Evolutionary conservation across 2,329 filamentous ascomycete genomes (phyloP), one percentile per base, ranked within the genome.

Genomic region (Paraconiothyrium brasiliense): DNA sequence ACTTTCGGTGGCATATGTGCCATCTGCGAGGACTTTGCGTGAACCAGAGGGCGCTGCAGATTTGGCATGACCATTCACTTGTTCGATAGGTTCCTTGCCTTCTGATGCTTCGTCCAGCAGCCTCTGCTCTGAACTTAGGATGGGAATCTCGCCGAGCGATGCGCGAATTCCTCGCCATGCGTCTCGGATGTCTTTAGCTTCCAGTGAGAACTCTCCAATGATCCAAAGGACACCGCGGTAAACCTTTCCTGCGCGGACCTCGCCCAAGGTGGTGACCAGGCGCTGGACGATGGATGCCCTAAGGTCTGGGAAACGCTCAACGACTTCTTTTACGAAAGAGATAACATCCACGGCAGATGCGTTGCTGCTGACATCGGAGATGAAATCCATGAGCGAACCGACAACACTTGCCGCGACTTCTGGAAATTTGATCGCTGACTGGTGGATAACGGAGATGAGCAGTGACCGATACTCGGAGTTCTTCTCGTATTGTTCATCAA

Each of bases 401-500:
- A 99, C 95, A 16, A 99, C 95, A 75, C 93, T 98, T 49, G 94
- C 92, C 30, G 95, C 95, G 65, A 99, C 94, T 80, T 99, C 94
- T 11, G 95, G 98, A 83, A 98, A 98, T 77, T 97, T 97, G 85
- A 99, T 98, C 71, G 95, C 95, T 79, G 95, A 98, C 78, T 96
- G 93, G 79, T 99, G 95, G 75, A 99, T 99, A 41, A 94, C 93
- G 79, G 97, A 93, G 69, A 99, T 98, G 64, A 99, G 86, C 9
- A 99, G 86, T 74, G 96, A 94, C 71, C 95, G 91, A 57, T 75
- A 76, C 60, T 76, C 74, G 3, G 72, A 66, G 63, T 74, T 78
- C 83, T 98, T 98, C 84, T 99, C 95, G 81, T 97, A 98, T 79
- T 97, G 94, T 79, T 98, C 94, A 74, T 99, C 94, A 47, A 98